Evolutionary conservation across 2,329 filamentous ascomycete species (phyloP).

Genomic region (Colletotrichum chlorophyti): DNA sequence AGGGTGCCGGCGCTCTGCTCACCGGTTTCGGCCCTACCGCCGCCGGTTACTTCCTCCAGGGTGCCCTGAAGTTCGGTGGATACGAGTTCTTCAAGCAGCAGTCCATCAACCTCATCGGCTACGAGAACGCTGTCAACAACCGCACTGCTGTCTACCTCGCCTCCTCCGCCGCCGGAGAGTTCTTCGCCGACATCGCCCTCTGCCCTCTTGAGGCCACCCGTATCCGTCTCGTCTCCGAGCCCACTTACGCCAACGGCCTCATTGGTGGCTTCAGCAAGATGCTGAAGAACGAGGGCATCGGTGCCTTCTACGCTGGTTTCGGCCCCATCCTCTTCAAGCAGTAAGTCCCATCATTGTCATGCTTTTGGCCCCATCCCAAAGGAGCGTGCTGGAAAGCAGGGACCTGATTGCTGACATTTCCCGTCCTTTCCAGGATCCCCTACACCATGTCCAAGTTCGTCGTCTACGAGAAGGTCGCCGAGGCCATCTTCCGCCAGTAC

Average conservation of each 20-base stretch:
- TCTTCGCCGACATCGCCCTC: constrained; percentile 81
- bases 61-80: constrained; percentile 91
- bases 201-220: constrained; percentile 93
- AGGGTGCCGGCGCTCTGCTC: constrained; percentile 85
- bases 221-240: constrained; percentile 91
- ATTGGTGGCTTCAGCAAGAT: constrained; percentile 85
- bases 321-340: constrained; percentile 86
- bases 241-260: constrained; percentile 82
- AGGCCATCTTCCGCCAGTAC: constrained; percentile 71
- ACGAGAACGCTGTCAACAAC: constrained; percentile 79
- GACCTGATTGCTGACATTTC: not conserved
- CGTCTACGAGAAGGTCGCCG: constrained; percentile 88
- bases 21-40: constrained; percentile 87
- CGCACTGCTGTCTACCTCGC: constrained; percentile 82
- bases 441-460: constrained; percentile 98
- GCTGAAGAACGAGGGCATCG: constrained; percentile 79
- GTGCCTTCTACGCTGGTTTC: constrained; percentile 91
- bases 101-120: constrained; percentile 80
- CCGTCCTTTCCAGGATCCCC: constrained; percentile 66
- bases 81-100: constrained; percentile 98
- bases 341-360: constrained; percentile 55
- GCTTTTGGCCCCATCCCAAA: too few relatives aligned
- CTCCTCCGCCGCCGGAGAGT: constrained; percentile 69
- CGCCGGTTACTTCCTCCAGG: constrained; percentile 93
- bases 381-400: too few relatives aligned